These are phyloP conservation scores for Citrus mangshanensis DNA, from an alignment of 345 rosid species.

Conservation along the genomic window DNA sequence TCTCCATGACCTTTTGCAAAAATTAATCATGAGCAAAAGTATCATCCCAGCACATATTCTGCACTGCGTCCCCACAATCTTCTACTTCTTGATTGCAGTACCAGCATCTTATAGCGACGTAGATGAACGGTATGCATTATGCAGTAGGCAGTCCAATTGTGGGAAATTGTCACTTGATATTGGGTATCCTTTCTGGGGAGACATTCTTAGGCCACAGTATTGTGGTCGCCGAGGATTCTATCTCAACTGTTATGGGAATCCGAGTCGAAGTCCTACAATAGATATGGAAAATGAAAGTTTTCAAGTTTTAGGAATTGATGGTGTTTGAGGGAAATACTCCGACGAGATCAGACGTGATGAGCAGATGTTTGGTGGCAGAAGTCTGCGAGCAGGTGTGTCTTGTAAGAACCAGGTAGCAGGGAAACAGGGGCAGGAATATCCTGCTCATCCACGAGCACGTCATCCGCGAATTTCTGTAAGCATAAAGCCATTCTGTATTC, in stretches of 20 bases:
- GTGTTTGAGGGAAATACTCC: too few relatives aligned
- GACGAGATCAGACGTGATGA: too few relatives aligned
- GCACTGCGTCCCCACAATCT: too few relatives aligned
- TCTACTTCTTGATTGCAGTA: neutral
- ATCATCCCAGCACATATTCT: neutral
- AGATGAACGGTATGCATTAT: neutral
- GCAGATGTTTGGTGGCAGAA: too few relatives aligned
- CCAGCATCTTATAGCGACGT: neutral
- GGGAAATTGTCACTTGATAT: neutral
- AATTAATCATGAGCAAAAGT: neutral
- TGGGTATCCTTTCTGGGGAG: slow-evolving; percentile 57
- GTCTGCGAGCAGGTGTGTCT: too few relatives aligned
- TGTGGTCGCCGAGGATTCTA: slow-evolving; percentile 38
- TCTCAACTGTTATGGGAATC: slow-evolving; percentile 19
- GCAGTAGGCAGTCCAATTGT: neutral
- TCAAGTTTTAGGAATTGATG: neutral
- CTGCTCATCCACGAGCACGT: too few relatives aligned
- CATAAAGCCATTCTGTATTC: too few relatives aligned
- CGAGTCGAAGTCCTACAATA: neutral
- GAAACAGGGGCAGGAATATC: too few relatives aligned
- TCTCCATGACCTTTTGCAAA: too few relatives aligned
- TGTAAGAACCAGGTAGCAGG: too few relatives aligned
- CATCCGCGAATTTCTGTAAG: too few relatives aligned
- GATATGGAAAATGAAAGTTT: neutral
- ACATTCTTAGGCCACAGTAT: neutral